Base-by-base conservation (phyloP, 2,329 filamentous ascomycete species). In the Pseudogymnoascus sp. region DNA sequence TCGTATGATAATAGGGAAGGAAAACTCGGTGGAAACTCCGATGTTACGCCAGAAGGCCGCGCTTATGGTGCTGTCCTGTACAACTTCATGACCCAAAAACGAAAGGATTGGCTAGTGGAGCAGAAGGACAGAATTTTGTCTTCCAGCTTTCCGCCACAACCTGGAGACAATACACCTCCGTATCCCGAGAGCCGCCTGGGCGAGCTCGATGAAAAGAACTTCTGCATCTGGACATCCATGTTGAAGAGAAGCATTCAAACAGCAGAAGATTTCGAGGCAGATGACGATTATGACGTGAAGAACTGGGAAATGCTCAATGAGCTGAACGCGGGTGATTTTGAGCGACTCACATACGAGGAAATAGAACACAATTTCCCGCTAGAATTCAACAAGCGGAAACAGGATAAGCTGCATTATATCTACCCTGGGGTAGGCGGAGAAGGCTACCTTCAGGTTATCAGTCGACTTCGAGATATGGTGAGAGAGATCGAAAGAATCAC, bases 201-300 rank as follows among this genome's bases (percentile, higher is more conserved):
- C 59, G 86, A 88, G 58, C 78, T 86, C 30, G 84, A 89, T 30
- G 83, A 90, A 70, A 96, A 96, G 78, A 91, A 91, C 72, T 97
- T 97, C 73, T 99, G 94, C 74, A 91, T 99, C 14, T 99, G 94
- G 94, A 97, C 93, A 0, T 96, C 91, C 2, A 97, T 97, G 93
- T 84, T 99, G 66, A 88, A 90, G 72, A 89, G 94, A 66, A 92
- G 90, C 64, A 87, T 94, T 60, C 86, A 96, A 72, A 95, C 92
- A 0, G 92, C 89, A 0, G 86, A 94, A 66, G 89, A 89, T 73
- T 99, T 97, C 73, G 90, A 96, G 68, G 82, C 79, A 0, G 94
- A 97, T 67, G 93, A 97, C 22, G 91, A 96, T 61, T 96, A 93
- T 73, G 94, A 97, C 67, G 87, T 95, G 69, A 99, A 99, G 78